Evolutionary conservation across 176 grass and related monocot species (phyloP), one percentile per base, ranked within the genome.

Genomic region (Luzula sylvatica): DNA sequence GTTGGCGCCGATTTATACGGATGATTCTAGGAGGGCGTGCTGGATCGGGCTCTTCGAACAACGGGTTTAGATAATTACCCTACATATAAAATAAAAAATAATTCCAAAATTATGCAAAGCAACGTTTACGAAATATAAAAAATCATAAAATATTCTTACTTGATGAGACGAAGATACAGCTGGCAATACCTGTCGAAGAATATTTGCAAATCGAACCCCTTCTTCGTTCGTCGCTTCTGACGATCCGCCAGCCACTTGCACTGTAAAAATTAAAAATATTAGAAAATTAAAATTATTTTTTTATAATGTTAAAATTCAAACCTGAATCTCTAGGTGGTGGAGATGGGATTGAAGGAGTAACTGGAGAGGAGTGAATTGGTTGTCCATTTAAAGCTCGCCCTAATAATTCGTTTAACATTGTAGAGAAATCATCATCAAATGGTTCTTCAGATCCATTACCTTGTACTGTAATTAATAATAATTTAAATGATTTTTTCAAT

Each of bases 121-220:
- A 26, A 14, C 6, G 16, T 23, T 26, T 23, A 26, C 27, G 38
- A 63, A 46, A 22, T 23, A 19, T 14, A 47, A 26, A 11, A 63
- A 46, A 46, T 8, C n/a, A 46, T 5, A 59, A 17, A 62, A 14
- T 5, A 46, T 13, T 23, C 68, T 67, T 78, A 60, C 68, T 26
- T 58, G 28, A 45, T 28, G 32, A 26, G 52, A 15, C 23, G 72
- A 47, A 44, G 81, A 75, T 58, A 98, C 79, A 59, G 79, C 78
- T 50, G 92, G 92, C 84, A 98, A 82, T 72, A 98, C 71, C 51
- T 98, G 69, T 13, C 65, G 65, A 32, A 98, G 71, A 40, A 90
- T 77, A 46, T 70, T 77, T 58, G 92, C 76, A 47, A 98, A 98
- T 47, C 42, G 72, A 45, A 90, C 12, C 17, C 78, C 92, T 49